phyloP scores from a whole-genome alignment of 441 rosid genomes.

The Sinapis alba region DNA sequence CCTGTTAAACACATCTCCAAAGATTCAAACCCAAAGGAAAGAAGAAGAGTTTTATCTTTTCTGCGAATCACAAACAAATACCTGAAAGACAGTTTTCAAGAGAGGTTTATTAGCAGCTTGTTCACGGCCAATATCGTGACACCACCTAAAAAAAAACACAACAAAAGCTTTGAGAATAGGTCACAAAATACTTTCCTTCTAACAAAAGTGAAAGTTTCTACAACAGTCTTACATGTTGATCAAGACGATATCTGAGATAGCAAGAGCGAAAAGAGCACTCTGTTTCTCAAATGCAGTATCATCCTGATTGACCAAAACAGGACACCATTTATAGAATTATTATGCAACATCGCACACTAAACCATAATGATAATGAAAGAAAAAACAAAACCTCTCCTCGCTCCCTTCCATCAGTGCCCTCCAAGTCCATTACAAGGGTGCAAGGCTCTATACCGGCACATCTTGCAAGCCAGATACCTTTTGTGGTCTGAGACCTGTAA shows the following conservation, averaged over 20 bases:
- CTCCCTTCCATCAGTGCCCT: conserved; percentile 99
- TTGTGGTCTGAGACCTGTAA: conserved; percentile 91
- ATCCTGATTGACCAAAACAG: conserved; percentile 50
- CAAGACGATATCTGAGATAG: conserved; percentile 92
- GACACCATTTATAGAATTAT: not conserved
- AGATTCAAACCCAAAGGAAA: conserved; percentile 4
- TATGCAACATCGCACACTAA: not conserved
- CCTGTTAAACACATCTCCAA: conserved; percentile 51
- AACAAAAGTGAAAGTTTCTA: not conserved
- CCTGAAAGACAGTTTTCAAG: conserved; percentile 99
- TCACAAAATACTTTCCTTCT: not conserved
- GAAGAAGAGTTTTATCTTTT: not conserved
- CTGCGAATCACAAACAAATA: conserved; percentile 24
- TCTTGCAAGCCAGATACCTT: conserved; percentile 95
- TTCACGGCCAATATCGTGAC: conserved; percentile 99
- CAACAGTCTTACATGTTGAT: conserved; percentile 82
- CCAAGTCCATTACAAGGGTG: conserved; percentile 96
- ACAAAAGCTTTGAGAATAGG: conserved; percentile 13
- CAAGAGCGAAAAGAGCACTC: conserved; percentile 98
- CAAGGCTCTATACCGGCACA: conserved; percentile 92
- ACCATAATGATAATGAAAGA: not conserved
- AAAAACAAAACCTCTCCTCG: conserved; percentile 85
- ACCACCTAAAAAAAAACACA: conserved; percentile 70
- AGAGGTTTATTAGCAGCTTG: conserved; percentile 90
- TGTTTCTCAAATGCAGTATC: conserved; percentile 99